Conservation (phyloP, 1,284 basidiomycete genomes). For the Cutaneotrichosporon sp. region DNA sequence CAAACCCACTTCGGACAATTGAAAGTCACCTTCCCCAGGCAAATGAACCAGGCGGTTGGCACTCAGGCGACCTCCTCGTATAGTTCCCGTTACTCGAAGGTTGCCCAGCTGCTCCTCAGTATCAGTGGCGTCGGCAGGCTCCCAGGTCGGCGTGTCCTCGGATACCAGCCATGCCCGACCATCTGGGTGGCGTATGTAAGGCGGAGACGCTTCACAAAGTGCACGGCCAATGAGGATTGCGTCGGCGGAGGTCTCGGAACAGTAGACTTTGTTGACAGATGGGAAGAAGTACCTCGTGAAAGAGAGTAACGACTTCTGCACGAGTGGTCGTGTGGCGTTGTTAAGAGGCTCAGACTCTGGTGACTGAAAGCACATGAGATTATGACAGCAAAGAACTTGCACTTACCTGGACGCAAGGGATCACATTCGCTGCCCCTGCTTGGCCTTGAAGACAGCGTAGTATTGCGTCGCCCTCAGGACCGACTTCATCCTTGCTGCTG, state of each 20-base stretch:
- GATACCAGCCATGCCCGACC: conserved; percentile 73
- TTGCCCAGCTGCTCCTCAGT: conserved; percentile 44
- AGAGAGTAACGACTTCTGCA: conserved; percentile 79
- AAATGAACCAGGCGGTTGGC: conserved; percentile 84
- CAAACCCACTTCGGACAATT: conserved; percentile 64
- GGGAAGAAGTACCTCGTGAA: conserved; percentile 96
- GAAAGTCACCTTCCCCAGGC: conserved; percentile 83
- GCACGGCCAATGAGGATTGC: conserved; percentile 64
- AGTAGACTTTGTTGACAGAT: conserved; percentile 58
- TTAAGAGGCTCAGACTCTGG: conserved; percentile 50
- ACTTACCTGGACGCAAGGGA: conserved; percentile 56
- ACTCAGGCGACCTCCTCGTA: conserved; percentile 72
- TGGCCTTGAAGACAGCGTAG: conserved; percentile 81
- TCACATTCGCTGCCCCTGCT: conserved; percentile 55
- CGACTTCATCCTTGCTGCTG: conserved; percentile 57
- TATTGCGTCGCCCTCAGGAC: conserved; percentile 74
- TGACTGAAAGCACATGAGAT: conserved; percentile 22
- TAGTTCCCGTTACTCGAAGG: conserved; percentile 73
- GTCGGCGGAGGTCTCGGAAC: conserved; percentile 56
- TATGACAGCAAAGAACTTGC: background rate
- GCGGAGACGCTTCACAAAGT: conserved; percentile 72
- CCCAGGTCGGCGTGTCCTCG: conserved; percentile 57
- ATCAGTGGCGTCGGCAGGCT: conserved; percentile 43
- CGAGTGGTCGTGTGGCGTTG: conserved; percentile 54
- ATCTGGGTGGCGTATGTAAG: conserved; percentile 58